Conservation (phyloP, 768 basidiomycete genomes). For the Sutorius australiensis region DNA sequence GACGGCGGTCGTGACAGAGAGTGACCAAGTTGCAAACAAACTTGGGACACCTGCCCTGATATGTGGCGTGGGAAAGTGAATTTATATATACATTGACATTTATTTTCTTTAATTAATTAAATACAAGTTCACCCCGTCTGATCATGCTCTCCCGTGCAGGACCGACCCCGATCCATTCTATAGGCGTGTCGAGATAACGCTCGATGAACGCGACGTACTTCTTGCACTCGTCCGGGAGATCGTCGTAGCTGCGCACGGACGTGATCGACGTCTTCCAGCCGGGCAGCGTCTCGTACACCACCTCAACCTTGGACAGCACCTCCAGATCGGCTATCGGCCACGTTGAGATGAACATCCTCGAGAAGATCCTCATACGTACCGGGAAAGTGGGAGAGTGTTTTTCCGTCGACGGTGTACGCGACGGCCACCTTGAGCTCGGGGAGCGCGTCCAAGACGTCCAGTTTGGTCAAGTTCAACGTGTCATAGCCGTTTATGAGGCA, state of each 20-base stretch:
- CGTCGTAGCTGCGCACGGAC: conserved; percentile 56
- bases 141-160: conserved; percentile 82
- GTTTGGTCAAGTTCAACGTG: conserved; percentile 88
- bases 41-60: neutral
- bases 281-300: conserved; percentile 83
- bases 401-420: conserved; percentile 72
- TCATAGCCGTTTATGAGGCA: conserved; percentile 95
- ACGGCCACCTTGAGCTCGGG: conserved; percentile 85
- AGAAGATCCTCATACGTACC: conserved; percentile 44
- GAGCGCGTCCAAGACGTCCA: conserved; percentile 86
- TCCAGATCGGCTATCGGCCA: conserved; percentile 72
- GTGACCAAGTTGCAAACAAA: conserved; percentile 28
- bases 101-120: conserved; percentile 16
- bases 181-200: conserved; percentile 59
- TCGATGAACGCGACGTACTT: conserved; percentile 89
- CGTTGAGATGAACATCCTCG: neutral
- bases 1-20: conserved; percentile 33
- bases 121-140: conserved; percentile 17
- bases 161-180: conserved; percentile 94
- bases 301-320: conserved; percentile 70
- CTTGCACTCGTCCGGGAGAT: conserved; percentile 80
- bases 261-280: conserved; percentile 88
- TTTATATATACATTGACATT: neutral
- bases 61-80: conserved; percentile 24
- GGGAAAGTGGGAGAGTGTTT: conserved; percentile 81